Evolutionary conservation across 306 rosid species (phyloP).

Genomic region (Prunus padus): DNA sequence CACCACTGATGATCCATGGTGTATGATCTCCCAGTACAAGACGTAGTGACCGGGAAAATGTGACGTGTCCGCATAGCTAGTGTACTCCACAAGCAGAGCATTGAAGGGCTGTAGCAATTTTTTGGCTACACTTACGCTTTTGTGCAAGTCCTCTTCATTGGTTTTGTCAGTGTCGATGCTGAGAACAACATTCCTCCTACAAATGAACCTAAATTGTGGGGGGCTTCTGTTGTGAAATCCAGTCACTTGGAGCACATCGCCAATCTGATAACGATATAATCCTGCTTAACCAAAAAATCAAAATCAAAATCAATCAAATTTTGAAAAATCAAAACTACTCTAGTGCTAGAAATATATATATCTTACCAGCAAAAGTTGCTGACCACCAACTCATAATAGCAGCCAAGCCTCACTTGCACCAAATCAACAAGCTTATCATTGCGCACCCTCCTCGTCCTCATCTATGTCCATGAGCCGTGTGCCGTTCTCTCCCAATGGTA

Average conservation of each 20-base stretch:
- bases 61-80: conserved; percentile 69
- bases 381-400: conserved; percentile 77
- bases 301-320: neutral
- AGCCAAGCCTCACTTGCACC: conserved; percentile 63
- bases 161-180: conserved; percentile 88
- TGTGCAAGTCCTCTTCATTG: conserved; percentile 75
- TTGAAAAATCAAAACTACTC: neutral
- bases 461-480: conserved; percentile 50
- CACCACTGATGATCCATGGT: conserved; percentile 17
- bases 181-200: conserved; percentile 76
- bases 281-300: conserved; percentile 38
- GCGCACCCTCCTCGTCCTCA: conserved; percentile 56
- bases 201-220: conserved; percentile 88
- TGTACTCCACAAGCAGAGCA: conserved; percentile 76
- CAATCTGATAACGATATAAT: conserved; percentile 70
- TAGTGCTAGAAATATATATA: neutral
- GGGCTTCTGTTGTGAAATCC: conserved; percentile 72
- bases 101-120: conserved; percentile 56
- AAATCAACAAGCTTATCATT: conserved; percentile 60
- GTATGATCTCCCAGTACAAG: conserved; percentile 73
- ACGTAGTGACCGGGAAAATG: conserved; percentile 79
- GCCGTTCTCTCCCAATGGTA: conserved; percentile 78
- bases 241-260: conserved; percentile 78
- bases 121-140: conserved; percentile 61
- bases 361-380: conserved; percentile 82